A percentile compares a stretch with the other conserved stretches of the same genome.
These are phyloP conservation scores for Cyberlindnera sargentensis DNA, from an alignment of 805 yeast genomes.

Conservation along the genomic window DNA sequence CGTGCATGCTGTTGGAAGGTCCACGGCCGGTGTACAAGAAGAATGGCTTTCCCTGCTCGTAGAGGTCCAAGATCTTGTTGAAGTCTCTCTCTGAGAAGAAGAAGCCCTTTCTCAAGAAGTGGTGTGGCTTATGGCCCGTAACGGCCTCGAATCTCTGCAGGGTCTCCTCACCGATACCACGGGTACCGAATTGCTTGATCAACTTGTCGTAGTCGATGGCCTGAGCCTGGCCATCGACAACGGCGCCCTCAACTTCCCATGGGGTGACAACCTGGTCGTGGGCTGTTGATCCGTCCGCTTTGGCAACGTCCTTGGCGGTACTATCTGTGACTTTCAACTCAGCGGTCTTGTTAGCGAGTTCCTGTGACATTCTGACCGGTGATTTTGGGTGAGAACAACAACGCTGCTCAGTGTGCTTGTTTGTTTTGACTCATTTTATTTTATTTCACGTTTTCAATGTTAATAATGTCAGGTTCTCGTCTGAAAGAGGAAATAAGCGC, in stretches of 20 bases:
- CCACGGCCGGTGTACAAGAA: slow-evolving; percentile 97
- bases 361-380: slow-evolving; percentile 4
- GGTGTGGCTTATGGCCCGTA: slow-evolving; percentile 91
- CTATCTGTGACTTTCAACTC: slow-evolving; percentile 3
- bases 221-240: slow-evolving; percentile 87
- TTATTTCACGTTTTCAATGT: too few relatives aligned
- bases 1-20: slow-evolving; percentile 90
- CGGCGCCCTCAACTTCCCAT: slow-evolving; percentile 99
- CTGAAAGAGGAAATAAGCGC: too few relatives aligned
- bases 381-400: neutral
- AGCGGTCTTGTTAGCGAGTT: slow-evolving; percentile 8
- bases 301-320: neutral
- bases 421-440: neutral
- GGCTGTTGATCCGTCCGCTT: too few relatives aligned
- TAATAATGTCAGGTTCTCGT: too few relatives aligned
- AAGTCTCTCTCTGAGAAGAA: slow-evolving; percentile 91
- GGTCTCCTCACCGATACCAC: slow-evolving; percentile 58
- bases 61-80: slow-evolving; percentile 68
- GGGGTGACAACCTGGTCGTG: slow-evolving; percentile 56
- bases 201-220: slow-evolving; percentile 89
- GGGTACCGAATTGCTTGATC: slow-evolving; percentile 83
- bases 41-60: slow-evolving; percentile 93
- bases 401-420: neutral
- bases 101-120: slow-evolving; percentile 80
- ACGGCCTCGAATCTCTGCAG: slow-evolving; percentile 67